phyloP scores from a whole-genome alignment of 2,329 filamentous ascomycete species.

The Monosporascus sp. region DNA sequence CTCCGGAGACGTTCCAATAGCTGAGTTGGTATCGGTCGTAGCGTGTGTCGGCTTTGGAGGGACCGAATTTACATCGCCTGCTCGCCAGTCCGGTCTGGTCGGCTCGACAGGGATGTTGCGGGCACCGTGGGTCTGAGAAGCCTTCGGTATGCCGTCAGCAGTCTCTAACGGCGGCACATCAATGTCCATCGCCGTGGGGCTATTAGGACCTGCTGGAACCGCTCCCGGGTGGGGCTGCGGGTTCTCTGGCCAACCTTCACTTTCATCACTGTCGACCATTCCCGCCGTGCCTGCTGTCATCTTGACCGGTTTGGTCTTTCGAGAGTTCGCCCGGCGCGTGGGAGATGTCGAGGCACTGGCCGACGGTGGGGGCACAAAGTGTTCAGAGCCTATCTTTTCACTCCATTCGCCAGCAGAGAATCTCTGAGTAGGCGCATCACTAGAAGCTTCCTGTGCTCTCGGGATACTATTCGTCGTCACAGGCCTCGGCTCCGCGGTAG shows the following conservation, averaged over 20 bases:
- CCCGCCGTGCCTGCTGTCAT: slow-evolving; percentile 40
- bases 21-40: slow-evolving; percentile 14
- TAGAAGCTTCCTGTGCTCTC: slow-evolving; percentile 15
- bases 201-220: slow-evolving; percentile 30
- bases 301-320: slow-evolving; percentile 56
- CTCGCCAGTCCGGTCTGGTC: slow-evolving; percentile 53
- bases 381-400: slow-evolving; percentile 48
- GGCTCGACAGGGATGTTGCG: slow-evolving; percentile 56
- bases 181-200: slow-evolving; percentile 61
- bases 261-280: slow-evolving; percentile 42
- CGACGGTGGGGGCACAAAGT: slow-evolving; percentile 44
- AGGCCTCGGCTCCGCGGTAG: slow-evolving; percentile 28
- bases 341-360: slow-evolving; percentile 38
- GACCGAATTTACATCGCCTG: slow-evolving; percentile 38
- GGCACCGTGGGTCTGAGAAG: slow-evolving; percentile 27
- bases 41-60: slow-evolving; percentile 13
- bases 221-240: slow-evolving; percentile 10
- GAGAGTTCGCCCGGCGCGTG: slow-evolving; percentile 45
- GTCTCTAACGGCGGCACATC: slow-evolving; percentile 42
- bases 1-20: slow-evolving; percentile 17
- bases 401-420: slow-evolving; percentile 52
- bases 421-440: slow-evolving; percentile 20
- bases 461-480: slow-evolving; percentile 14
- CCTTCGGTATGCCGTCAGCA: slow-evolving; percentile 20
- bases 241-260: slow-evolving; percentile 29